These are phyloP conservation scores for Erythrobasidium hasegawianum DNA, from an alignment of 1,284 basidiomycete species.

Conservation along the genomic window DNA sequence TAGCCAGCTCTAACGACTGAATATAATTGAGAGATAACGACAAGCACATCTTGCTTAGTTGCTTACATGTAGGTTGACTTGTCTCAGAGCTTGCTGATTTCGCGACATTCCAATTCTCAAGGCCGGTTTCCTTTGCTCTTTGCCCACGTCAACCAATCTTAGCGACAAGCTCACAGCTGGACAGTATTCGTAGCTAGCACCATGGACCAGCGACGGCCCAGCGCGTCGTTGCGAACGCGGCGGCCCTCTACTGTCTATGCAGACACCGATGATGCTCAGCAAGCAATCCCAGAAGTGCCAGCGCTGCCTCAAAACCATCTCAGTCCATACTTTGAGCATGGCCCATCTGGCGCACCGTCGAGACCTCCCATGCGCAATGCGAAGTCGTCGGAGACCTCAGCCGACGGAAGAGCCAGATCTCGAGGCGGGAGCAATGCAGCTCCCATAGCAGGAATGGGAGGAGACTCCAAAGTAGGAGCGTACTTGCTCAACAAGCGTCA, in stretches of 20 bases:
- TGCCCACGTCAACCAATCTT: too few relatives aligned
- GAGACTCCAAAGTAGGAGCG: slow-evolving; percentile 43
- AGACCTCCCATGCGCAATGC: slow-evolving; percentile 20
- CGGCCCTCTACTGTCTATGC: slow-evolving; percentile 23
- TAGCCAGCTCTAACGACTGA: too few relatives aligned
- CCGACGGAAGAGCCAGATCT: slow-evolving; percentile 12
- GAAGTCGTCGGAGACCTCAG: slow-evolving; percentile 12
- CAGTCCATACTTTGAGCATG: slow-evolving; percentile 1
- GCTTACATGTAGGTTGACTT: too few relatives aligned
- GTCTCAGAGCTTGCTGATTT: too few relatives aligned
- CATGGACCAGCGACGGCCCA: slow-evolving; percentile 25
- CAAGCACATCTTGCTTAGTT: too few relatives aligned
- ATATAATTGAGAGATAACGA: too few relatives aligned
- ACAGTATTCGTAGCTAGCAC: background rate
- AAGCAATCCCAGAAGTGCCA: slow-evolving; percentile 15
- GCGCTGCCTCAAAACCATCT: slow-evolving; percentile 16
- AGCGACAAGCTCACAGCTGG: too few relatives aligned
- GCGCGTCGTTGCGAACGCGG: slow-evolving; percentile 26
- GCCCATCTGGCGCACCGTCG: background rate
- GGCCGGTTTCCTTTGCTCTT: too few relatives aligned
- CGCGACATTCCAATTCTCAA: too few relatives aligned
- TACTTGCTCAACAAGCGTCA: slow-evolving; percentile 46
- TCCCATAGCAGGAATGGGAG: background rate
- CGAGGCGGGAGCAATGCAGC: slow-evolving; percentile 7
- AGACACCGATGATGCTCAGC: slow-evolving; percentile 8